phyloP scores from a whole-genome alignment of 805 yeast genomes.

The Lipomyces starkeyi region DNA sequence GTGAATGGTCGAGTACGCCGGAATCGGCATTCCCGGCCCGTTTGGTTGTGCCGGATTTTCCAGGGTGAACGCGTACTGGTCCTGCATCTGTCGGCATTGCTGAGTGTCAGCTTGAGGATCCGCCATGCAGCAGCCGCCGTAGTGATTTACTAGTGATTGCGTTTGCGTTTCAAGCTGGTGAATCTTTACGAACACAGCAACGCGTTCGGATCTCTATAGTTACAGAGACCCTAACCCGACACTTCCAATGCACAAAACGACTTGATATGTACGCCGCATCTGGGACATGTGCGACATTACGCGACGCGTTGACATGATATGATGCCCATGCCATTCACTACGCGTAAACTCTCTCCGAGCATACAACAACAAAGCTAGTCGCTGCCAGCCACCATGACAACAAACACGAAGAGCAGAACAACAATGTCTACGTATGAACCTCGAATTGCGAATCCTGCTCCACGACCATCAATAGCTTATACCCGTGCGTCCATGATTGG shows the following conservation, averaged over 20 bases:
- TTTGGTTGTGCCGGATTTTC: neutral
- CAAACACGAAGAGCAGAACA: neutral
- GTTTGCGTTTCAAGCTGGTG: neutral
- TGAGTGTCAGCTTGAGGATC: neutral
- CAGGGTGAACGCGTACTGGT: neutral
- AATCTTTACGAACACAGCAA: neutral
- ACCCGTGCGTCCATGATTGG: conserved; percentile 15
- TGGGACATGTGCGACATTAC: too few relatives aligned
- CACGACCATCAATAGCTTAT: conserved; percentile 28
- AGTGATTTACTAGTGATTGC: neutral
- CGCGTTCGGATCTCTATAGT: neutral
- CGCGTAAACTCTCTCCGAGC: too few relatives aligned
- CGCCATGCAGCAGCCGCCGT: neutral
- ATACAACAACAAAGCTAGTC: neutral
- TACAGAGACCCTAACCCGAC: neutral
- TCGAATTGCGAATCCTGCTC: neutral
- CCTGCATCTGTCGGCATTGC: neutral
- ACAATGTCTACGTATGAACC: neutral
- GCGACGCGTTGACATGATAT: neutral
- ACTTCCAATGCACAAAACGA: neutral
- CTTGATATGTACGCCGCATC: too few relatives aligned
- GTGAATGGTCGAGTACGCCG: conserved; percentile 29
- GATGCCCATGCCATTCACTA: too few relatives aligned
- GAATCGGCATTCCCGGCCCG: neutral
- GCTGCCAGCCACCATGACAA: neutral